Conservation (phyloP, 495 filamentous ascomycete genomes). For the Tuber calosporum region DNA sequence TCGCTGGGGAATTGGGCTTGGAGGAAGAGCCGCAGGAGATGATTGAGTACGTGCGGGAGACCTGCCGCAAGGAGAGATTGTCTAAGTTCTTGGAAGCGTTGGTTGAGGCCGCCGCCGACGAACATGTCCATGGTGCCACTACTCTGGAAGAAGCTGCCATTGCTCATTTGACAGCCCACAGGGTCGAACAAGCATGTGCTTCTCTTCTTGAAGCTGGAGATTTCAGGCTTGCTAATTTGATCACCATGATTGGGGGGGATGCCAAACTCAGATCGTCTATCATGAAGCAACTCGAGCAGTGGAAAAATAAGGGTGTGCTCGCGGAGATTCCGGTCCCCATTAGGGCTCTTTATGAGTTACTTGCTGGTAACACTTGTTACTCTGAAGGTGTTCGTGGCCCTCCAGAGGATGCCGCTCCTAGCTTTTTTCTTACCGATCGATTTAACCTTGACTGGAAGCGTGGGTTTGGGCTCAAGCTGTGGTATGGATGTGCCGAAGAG, state of each 20-base stretch:
- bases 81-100: conserved; percentile 57
- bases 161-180: conserved; percentile 66
- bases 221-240: conserved; percentile 71
- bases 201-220: conserved; percentile 63
- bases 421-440: conserved; percentile 68
- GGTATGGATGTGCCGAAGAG: conserved; percentile 65
- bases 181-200: conserved; percentile 72
- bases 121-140: conserved; percentile 48
- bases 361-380: conserved; percentile 74
- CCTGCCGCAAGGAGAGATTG: conserved; percentile 49
- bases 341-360: conserved; percentile 78
- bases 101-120: conserved; percentile 52
- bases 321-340: conserved; percentile 82
- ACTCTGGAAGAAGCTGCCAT: conserved; percentile 76
- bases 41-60: conserved; percentile 37
- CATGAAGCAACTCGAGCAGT: conserved; percentile 67
- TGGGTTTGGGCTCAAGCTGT: conserved; percentile 81
- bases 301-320: conserved; percentile 69
- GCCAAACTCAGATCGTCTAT: conserved; percentile 60
- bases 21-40: conserved; percentile 43
- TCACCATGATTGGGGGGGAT: conserved; percentile 71
- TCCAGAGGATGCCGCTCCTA: conserved; percentile 65
- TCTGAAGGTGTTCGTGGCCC: conserved; percentile 67
- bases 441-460: conserved; percentile 89
- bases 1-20: conserved; percentile 49